Percentiles rank a stretch among this genome's conserved stretches.
These are phyloP conservation scores for Tuber calosporum DNA, from an alignment of 495 filamentous ascomycete species.

Conservation along the genomic window DNA sequence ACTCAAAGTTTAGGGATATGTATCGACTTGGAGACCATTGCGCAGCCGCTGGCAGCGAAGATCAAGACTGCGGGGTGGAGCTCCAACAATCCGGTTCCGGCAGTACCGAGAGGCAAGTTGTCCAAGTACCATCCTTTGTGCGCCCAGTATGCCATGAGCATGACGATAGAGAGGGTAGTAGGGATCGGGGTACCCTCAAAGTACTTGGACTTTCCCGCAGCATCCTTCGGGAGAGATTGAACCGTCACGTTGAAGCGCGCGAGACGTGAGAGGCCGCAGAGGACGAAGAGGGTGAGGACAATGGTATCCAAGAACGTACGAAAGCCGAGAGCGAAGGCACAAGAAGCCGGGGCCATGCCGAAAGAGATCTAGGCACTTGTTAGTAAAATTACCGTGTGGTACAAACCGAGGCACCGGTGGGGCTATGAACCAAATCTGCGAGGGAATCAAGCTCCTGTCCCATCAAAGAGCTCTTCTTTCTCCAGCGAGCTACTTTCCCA, in stretches of 20 bases:
- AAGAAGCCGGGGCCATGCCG: conserved; percentile 77
- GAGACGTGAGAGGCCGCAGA: conserved; percentile 87
- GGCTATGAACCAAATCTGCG: conserved; percentile 70
- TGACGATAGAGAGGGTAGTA: conserved; percentile 70
- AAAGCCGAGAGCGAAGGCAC: conserved; percentile 82
- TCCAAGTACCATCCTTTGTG: conserved; percentile 70
- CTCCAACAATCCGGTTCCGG: conserved; percentile 62
- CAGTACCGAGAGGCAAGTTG: conserved; percentile 62
- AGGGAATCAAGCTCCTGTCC: conserved; percentile 97
- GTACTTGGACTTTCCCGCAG: conserved; percentile 79
- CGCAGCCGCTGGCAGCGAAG: conserved; percentile 75
- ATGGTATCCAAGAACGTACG: conserved; percentile 81
- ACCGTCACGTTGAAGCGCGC: conserved; percentile 98
- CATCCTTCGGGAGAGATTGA: conserved; percentile 78
- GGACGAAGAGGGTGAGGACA: conserved; percentile 79
- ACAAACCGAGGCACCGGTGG: not conserved
- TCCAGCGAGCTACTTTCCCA: conserved; percentile 90
- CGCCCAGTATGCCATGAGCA: conserved; percentile 84
- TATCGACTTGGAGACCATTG: conserved; percentile 90
- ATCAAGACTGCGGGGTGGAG: conserved; percentile 78
- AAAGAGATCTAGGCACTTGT: conserved; percentile 69
- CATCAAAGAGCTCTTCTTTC: conserved; percentile 93
- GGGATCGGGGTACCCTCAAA: conserved; percentile 97
- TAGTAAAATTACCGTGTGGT: conserved; percentile 9
- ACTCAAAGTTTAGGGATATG: conserved; percentile 87